A percentile compares a stretch with the other conserved stretches of the same genome.
Evolutionary conservation across 129 eudicot species (phyloP).

Genomic region (Lactuca saligna): DNA sequence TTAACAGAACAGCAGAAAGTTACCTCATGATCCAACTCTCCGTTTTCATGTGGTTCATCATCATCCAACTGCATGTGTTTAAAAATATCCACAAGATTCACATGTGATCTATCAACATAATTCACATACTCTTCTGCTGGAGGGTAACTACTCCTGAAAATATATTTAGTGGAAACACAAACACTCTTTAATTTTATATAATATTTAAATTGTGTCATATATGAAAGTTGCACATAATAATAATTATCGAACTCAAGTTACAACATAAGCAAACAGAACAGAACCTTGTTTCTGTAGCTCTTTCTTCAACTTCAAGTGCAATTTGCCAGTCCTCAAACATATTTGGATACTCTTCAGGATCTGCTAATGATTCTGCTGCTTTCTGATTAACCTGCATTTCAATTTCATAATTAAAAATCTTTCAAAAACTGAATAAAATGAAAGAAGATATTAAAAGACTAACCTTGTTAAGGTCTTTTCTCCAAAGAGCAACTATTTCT

Average conservation of each 20-base stretch:
- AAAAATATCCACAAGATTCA: slow-evolving; percentile 77
- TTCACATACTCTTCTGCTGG: slow-evolving; percentile 77
- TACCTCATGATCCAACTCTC: slow-evolving; percentile 74
- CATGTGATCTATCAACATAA: slow-evolving; percentile 70
- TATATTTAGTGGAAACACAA: slow-evolving; percentile 21
- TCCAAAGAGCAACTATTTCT: slow-evolving; percentile 82
- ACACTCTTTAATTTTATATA: slow-evolving; percentile 16
- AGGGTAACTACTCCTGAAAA: slow-evolving; percentile 72
- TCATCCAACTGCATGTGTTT: slow-evolving; percentile 80
- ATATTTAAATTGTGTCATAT: not conserved
- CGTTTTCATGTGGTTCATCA: slow-evolving; percentile 74
- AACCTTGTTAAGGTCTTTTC: slow-evolving; percentile 90
- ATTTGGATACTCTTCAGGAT: slow-evolving; percentile 92
- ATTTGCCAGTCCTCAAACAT: slow-evolving; percentile 97
- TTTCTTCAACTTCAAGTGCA: slow-evolving; percentile 83
- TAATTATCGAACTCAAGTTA: not conserved
- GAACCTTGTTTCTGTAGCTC: slow-evolving; percentile 83
- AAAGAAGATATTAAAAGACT: slow-evolving; percentile 7
- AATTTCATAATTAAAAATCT: not conserved
- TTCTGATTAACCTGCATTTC: slow-evolving; percentile 73
- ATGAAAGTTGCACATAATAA: slow-evolving; percentile 1
- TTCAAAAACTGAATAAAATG: not conserved
- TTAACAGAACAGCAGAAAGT: not conserved
- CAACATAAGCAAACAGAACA: slow-evolving; percentile 8
- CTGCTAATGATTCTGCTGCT: slow-evolving; percentile 98